Percentiles rank a stretch among this genome's conserved stretches.
These are phyloP conservation scores for Cryptomeria japonica DNA, from an alignment of 75 land plant species.

Conservation along the genomic window DNA sequence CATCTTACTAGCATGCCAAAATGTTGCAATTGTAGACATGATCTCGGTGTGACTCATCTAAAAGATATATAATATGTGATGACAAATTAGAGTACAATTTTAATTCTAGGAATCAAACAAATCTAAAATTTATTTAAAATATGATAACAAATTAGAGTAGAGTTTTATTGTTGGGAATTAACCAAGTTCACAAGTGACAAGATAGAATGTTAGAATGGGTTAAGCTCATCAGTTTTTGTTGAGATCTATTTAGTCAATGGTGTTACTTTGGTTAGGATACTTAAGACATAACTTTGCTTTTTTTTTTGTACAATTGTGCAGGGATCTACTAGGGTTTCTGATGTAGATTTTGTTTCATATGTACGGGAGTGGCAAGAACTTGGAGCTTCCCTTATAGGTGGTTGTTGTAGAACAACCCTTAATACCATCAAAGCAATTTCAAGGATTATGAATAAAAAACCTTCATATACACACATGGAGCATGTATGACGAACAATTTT, in stretches of 20 bases:
- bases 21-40: not conserved
- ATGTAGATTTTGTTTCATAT: conserved; percentile 90
- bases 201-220: not conserved
- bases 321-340: conserved; percentile 85
- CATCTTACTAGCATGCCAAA: not conserved
- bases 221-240: not conserved
- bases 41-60: not conserved
- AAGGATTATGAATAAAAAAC: not conserved
- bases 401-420: conserved; percentile 96
- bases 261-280: not conserved
- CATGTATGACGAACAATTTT: not conserved
- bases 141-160: not conserved
- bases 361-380: conserved; percentile 77
- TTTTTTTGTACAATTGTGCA: conserved; percentile 33
- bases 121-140: not conserved
- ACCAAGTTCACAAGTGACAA: not conserved
- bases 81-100: not conserved
- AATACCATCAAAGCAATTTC: conserved; percentile 72
- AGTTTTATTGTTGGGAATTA: not conserved
- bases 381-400: conserved; percentile 95
- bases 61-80: not conserved
- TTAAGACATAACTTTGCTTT: not conserved
- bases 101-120: not conserved
- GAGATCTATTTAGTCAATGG: not conserved
- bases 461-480: not conserved